Conservation (phyloP, 768 basidiomycete species). For the Mycena pura region DNA sequence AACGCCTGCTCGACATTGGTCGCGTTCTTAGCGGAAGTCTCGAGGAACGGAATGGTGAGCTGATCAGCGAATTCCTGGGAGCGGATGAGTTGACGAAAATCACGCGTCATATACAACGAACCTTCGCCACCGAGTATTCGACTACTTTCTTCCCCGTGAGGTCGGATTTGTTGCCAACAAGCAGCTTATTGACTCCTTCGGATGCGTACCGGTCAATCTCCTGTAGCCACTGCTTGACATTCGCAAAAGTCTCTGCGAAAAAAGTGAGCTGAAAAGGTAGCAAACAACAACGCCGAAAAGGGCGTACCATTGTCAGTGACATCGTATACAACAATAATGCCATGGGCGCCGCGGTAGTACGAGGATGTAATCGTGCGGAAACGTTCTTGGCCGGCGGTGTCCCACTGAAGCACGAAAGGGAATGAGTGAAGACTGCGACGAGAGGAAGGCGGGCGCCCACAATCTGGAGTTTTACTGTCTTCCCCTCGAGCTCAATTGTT, state of each 20-base stretch:
- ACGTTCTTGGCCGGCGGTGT: conserved; percentile 98
- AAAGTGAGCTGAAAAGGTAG: conserved; percentile 1
- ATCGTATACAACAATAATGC: conserved; percentile 98
- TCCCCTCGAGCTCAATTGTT: conserved; percentile 97
- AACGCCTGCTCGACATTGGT: conserved; percentile 99
- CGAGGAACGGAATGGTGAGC: conserved; percentile 95
- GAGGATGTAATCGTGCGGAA: conserved; percentile 99
- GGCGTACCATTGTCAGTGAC: conserved; percentile 96
- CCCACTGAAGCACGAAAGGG: conserved; percentile 72
- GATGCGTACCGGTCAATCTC: conserved; percentile 99
- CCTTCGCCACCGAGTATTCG: conserved; percentile 82
- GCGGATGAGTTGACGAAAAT: not conserved
- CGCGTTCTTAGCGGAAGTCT: conserved; percentile 96
- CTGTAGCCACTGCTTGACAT: conserved; percentile 72
- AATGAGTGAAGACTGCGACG: conserved; percentile 5
- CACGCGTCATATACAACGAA: not conserved
- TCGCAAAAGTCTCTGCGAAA: conserved; percentile 85
- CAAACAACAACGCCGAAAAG: conserved; percentile 4
- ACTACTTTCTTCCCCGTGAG: conserved; percentile 97
- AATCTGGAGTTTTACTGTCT: conserved; percentile 98
- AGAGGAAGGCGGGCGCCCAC: conserved; percentile 53
- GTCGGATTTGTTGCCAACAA: conserved; percentile 99
- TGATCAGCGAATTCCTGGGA: conserved; percentile 85
- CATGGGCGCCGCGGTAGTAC: conserved; percentile 99
- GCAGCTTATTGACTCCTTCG: conserved; percentile 98